These are phyloP conservation scores for Dictyophora rubrovolvata DNA, from an alignment of 768 basidiomycete species.

Conservation along the genomic window DNA sequence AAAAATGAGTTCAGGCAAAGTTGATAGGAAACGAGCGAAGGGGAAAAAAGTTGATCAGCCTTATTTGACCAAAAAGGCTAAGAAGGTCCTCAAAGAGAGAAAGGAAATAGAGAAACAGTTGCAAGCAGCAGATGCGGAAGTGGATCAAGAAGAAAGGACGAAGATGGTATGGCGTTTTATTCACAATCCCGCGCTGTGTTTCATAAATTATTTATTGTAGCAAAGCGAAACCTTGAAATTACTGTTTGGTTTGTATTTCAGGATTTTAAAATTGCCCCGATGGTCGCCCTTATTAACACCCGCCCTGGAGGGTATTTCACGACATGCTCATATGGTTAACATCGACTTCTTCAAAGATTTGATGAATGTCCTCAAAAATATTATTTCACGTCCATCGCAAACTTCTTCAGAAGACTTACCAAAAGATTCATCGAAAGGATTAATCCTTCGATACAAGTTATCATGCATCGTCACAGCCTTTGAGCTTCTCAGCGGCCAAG, in stretches of 20 bases:
- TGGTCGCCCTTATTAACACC: constrained; percentile 74
- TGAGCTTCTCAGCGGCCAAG: constrained; percentile 93
- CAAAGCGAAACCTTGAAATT: constrained; percentile 98
- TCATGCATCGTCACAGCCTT: constrained; percentile 94
- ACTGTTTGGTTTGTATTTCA: constrained; percentile 94
- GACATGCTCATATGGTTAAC: constrained; percentile 93
- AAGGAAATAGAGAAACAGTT: constrained; percentile 88
- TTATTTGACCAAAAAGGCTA: constrained; percentile 88
- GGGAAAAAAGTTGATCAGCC: constrained; percentile 51
- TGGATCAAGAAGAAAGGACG: constrained; percentile 85
- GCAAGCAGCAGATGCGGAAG: constrained; percentile 87
- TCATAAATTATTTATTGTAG: constrained; percentile 29
- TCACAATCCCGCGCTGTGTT: background rate
- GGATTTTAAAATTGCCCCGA: constrained; percentile 78
- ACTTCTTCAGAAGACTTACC: constrained; percentile 12
- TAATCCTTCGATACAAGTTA: constrained; percentile 45
- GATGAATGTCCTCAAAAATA: constrained; percentile 71
- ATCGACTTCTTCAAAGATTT: constrained; percentile 98
- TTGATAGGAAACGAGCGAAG: constrained; percentile 32
- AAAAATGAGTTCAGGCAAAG: constrained; percentile 32
- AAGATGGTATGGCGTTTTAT: constrained; percentile 45
- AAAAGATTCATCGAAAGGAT: constrained; percentile 25
- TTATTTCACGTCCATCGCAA: constrained; percentile 39
- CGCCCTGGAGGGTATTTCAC: constrained; percentile 84
- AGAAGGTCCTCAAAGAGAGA: constrained; percentile 76